Evolutionary conservation across 75 land plant genomes (phyloP).

Genomic region (Picea sitchensis): DNA sequence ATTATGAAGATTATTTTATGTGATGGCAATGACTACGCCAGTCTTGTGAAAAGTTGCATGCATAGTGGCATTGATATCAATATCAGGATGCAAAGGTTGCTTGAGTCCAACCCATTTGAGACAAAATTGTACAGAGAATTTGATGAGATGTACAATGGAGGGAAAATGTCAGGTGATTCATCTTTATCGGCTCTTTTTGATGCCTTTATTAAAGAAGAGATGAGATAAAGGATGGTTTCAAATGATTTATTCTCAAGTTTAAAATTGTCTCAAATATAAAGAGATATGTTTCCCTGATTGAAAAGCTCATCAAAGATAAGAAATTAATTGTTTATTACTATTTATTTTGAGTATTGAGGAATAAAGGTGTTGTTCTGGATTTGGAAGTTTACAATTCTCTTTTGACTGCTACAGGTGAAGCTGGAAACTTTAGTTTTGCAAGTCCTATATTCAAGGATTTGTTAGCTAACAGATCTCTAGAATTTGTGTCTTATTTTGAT

Average conservation of each 20-base stretch:
- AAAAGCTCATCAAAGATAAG: not conserved
- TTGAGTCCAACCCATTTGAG: too few relatives aligned
- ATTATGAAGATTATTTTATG: too few relatives aligned
- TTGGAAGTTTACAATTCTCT: conserved; percentile 2
- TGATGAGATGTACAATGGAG: too few relatives aligned
- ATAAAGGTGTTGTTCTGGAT: conserved; percentile 4
- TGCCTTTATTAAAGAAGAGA: not conserved
- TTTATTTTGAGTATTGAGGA: not conserved
- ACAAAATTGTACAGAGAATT: too few relatives aligned
- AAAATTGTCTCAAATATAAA: not conserved
- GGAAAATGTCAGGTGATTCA: not conserved
- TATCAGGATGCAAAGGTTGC: too few relatives aligned
- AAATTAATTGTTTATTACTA: not conserved
- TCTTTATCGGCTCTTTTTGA: not conserved
- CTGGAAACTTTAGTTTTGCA: not conserved
- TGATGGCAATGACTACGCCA: too few relatives aligned
- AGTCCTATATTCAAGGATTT: conserved; percentile 7
- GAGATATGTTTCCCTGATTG: not conserved
- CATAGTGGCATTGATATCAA: too few relatives aligned
- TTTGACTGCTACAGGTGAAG: not conserved
- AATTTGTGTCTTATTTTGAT: not conserved
- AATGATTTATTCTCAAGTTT: too few relatives aligned
- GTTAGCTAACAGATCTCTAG: not conserved
- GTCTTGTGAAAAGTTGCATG: too few relatives aligned
- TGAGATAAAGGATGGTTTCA: not conserved